Conservation (phyloP, 805 yeast species). For the Barnettozyma sucrosica region DNA sequence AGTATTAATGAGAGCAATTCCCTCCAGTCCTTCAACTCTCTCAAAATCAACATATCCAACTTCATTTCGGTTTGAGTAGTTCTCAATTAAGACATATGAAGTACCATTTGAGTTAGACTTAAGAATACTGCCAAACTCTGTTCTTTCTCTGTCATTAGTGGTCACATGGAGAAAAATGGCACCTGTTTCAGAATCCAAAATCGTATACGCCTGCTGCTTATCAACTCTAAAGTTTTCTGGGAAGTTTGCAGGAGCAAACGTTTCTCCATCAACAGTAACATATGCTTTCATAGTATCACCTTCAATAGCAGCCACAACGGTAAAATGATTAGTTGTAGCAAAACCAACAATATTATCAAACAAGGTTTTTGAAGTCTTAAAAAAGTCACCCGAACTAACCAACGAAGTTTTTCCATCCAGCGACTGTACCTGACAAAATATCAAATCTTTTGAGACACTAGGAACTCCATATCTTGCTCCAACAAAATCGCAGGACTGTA, state of each 20-base stretch:
- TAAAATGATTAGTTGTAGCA: conserved; percentile 63
- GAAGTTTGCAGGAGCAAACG: conserved; percentile 72
- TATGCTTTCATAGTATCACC: conserved; percentile 54
- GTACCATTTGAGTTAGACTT: conserved; percentile 93
- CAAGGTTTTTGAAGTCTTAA: conserved; percentile 27
- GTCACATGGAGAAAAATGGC: conserved; percentile 83
- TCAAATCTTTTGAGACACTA: conserved; percentile 39
- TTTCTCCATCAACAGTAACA: conserved; percentile 74
- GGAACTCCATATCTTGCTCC: conserved; percentile 38
- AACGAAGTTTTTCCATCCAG: conserved; percentile 28
- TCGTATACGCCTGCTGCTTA: conserved; percentile 68
- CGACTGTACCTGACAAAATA: conserved; percentile 55
- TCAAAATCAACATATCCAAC: conserved; percentile 87
- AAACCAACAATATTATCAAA: conserved; percentile 67
- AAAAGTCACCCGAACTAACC: conserved; percentile 20
- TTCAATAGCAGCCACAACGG: conserved; percentile 61
- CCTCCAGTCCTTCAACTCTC: conserved; percentile 76
- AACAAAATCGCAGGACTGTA: conserved; percentile 60
- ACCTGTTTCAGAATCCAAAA: conserved; percentile 66
- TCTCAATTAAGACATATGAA: conserved; percentile 63
- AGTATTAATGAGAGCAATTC: conserved; percentile 67
- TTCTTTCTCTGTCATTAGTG: conserved; percentile 41
- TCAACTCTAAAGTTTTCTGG: conserved; percentile 63
- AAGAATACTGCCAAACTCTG: conserved; percentile 71
- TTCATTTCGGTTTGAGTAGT: conserved; percentile 68